A percentile compares a stretch with the other conserved stretches of the same genome.
These are phyloP conservation scores for Penicillium freii DNA, from an alignment of 2,329 filamentous ascomycete genomes.

Conservation along the genomic window DNA sequence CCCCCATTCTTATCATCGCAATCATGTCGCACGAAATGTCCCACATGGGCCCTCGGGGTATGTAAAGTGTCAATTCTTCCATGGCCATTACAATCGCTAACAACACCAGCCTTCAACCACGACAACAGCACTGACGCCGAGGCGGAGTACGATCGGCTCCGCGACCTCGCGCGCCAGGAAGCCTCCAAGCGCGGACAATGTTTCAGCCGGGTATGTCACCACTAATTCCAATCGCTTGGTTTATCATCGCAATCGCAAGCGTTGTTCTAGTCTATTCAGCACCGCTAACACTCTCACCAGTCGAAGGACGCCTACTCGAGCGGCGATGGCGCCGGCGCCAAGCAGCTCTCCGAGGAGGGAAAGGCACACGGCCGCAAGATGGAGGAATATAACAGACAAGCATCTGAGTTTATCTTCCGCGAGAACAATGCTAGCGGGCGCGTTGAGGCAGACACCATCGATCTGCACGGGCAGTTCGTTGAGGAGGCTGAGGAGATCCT, in stretches of 20 bases:
- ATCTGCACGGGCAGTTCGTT: slow-evolving; percentile 91
- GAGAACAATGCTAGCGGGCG: slow-evolving; percentile 82
- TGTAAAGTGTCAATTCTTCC: slow-evolving; percentile 21
- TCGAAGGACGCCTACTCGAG: slow-evolving; percentile 70
- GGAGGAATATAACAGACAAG: slow-evolving; percentile 86
- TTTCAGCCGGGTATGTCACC: slow-evolving; percentile 62
- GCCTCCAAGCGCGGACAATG: slow-evolving; percentile 73
- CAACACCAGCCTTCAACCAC: slow-evolving; percentile 68
- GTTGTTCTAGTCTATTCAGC: not conserved
- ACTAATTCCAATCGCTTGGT: not conserved
- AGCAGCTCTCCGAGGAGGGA: slow-evolving; percentile 78
- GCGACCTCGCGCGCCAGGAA: slow-evolving; percentile 77
- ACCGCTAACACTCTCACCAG: slow-evolving; percentile 45
- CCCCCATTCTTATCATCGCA: not conserved
- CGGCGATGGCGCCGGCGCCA: slow-evolving; percentile 80
- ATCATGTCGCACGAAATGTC: slow-evolving; percentile 46
- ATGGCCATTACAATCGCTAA: slow-evolving; percentile 1
- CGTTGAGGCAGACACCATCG: slow-evolving; percentile 78
- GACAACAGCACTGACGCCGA: slow-evolving; percentile 66
- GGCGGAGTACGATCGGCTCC: slow-evolving; percentile 87
- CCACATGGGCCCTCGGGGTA: slow-evolving; percentile 40
- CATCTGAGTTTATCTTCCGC: slow-evolving; percentile 90
- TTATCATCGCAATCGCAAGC: not conserved
- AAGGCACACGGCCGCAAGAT: slow-evolving; percentile 81
- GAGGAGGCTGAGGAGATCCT: slow-evolving; percentile 92